Percentiles rank a stretch among this genome's conserved stretches.
phyloP scores from a whole-genome alignment of 352 stramenopile species.

The Globisporangium ultimum region DNA sequence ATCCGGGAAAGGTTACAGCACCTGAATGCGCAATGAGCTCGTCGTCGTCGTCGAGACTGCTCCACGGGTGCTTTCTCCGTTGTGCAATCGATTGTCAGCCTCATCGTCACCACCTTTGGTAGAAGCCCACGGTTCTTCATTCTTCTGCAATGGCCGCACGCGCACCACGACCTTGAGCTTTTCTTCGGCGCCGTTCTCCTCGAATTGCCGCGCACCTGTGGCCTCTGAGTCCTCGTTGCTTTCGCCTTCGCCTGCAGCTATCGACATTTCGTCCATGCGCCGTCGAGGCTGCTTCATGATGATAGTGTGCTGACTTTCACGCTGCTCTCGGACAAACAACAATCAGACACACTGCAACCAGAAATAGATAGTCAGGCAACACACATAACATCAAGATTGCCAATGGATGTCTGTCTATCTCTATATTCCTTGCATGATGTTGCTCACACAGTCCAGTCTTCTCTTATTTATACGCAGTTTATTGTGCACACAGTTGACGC shows the following conservation, averaged over 20 bases:
- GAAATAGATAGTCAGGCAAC: no score
- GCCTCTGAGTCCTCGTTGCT: neutral
- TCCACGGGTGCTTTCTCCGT: neutral
- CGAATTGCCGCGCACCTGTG: neutral
- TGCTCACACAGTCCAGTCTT: no score
- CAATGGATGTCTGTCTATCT: no score
- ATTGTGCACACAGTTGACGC: neutral
- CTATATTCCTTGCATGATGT: no score
- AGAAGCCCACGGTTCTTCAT: constrained; percentile 36
- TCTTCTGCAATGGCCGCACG: constrained; percentile 48
- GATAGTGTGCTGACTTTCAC: neutral
- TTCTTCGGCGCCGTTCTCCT: constrained; percentile 25
- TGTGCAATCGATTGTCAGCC: neutral
- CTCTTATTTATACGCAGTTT: no score
- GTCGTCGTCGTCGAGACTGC: constrained; percentile 5
- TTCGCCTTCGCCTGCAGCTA: neutral
- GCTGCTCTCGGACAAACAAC: no score
- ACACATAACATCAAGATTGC: no score
- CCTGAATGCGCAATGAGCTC: constrained; percentile 35
- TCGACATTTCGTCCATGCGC: neutral
- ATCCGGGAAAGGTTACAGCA: neutral
- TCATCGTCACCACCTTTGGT: neutral
- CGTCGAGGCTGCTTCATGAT: constrained; percentile 8
- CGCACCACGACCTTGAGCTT: constrained; percentile 66
- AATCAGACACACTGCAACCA: no score